Evolutionary conservation across 2,329 filamentous ascomycete species (phyloP).

Genomic region (Calonectria hawksworthii): DNA sequence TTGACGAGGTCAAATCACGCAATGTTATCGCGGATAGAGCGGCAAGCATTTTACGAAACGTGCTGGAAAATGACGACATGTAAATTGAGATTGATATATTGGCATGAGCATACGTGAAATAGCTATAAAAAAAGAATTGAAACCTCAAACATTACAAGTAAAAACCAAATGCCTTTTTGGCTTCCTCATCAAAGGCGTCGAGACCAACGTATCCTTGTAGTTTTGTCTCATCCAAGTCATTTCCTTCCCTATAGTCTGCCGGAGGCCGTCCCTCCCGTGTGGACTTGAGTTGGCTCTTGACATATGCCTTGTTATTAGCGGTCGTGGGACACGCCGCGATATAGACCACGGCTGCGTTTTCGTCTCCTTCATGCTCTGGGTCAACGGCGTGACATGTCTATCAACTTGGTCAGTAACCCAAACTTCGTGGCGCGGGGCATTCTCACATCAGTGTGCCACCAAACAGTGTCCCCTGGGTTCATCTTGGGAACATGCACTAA

Average conservation of each 20-base stretch:
- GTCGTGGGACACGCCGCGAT: slow-evolving; percentile 55
- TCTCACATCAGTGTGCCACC: slow-evolving; percentile 50
- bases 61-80: background rate
- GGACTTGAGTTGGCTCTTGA: slow-evolving; percentile 35
- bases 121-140: no score
- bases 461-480: slow-evolving; percentile 28
- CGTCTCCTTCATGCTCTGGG: slow-evolving; percentile 50
- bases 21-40: slow-evolving; percentile 18
- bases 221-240: slow-evolving; percentile 26
- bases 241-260: slow-evolving; percentile 20
- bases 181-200: slow-evolving; percentile 17
- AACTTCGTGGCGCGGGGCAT: background rate
- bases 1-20: slow-evolving; percentile 22
- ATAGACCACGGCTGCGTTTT: slow-evolving; percentile 52
- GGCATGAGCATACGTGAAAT: background rate
- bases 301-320: slow-evolving; percentile 38
- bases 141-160: background rate
- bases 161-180: slow-evolving; percentile 29
- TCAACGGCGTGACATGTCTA: slow-evolving; percentile 57
- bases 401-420: background rate
- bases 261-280: slow-evolving; percentile 24
- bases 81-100: background rate
- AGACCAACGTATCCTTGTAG: slow-evolving; percentile 32
- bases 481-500: slow-evolving; percentile 53
- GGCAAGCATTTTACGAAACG: slow-evolving; percentile 5